Conservation (phyloP, 257 asterid species). For the Plantago major region DNA sequence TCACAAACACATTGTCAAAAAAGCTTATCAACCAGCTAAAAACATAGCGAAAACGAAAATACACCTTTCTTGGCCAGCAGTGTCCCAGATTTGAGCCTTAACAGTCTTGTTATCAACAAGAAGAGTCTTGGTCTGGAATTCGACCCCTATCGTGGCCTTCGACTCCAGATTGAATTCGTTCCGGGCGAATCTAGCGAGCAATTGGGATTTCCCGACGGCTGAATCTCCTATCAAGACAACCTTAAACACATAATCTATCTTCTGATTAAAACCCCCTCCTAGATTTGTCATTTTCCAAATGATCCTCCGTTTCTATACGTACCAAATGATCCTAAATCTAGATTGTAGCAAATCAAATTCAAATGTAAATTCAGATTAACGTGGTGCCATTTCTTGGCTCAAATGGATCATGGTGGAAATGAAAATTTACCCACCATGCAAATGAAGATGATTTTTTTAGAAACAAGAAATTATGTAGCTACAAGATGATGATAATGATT, state of each 20-base stretch:
- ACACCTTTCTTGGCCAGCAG: conserved; percentile 96
- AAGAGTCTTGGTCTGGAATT: conserved; percentile 83
- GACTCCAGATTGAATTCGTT: conserved; percentile 84
- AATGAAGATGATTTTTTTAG: background rate
- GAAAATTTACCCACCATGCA: conserved; percentile 12
- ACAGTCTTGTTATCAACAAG: conserved; percentile 65
- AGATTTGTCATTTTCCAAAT: conserved; percentile 54
- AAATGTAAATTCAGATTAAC: conserved; percentile 2
- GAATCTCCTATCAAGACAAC: conserved; percentile 84
- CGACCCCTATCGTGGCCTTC: conserved; percentile 89
- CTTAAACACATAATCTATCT: conserved; percentile 86
- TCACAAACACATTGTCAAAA: no score
- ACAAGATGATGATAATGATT: background rate
- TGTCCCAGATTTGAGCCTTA: conserved; percentile 96
- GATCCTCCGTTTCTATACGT: conserved; percentile 4
- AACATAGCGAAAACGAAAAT: background rate
- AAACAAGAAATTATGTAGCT: conserved; percentile 1
- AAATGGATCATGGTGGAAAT: conserved; percentile 25
- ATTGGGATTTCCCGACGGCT: conserved; percentile 88
- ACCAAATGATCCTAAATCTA: conserved; percentile 23
- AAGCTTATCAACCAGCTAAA: background rate
- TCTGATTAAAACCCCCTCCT: conserved; percentile 69
- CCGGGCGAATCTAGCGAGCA: conserved; percentile 81
- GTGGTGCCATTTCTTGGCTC: background rate
- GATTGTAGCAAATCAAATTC: background rate